A percentile compares a stretch with the other conserved stretches of the same genome.
Conservation (phyloP, 306 rosid species). For the Trifolium fragiferum region DNA sequence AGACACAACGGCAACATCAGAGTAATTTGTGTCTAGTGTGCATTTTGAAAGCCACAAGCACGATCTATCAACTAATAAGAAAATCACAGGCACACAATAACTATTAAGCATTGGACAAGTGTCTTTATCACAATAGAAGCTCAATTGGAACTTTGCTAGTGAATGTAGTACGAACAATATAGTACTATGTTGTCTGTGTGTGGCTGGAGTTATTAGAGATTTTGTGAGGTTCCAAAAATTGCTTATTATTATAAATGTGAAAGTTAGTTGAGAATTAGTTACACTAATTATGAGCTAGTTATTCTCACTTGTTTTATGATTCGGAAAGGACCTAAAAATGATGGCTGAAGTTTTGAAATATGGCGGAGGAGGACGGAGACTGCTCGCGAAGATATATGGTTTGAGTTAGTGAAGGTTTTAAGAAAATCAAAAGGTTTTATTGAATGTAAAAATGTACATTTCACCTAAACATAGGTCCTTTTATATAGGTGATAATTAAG, state of each 20-base stretch:
- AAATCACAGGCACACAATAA: background rate
- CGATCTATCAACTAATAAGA: background rate
- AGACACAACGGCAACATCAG: conserved; percentile 28
- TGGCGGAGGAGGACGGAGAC: background rate
- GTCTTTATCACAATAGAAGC: conserved; percentile 27
- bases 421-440: background rate
- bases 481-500: no score
- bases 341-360: no score
- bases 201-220: conserved; percentile 21
- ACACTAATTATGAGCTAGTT: no score
- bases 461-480: background rate
- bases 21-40: conserved; percentile 18
- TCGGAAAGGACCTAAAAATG: no score
- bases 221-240: conserved; percentile 31
- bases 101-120: conserved; percentile 32
- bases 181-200: conserved; percentile 12
- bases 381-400: background rate
- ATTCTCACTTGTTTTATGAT: no score
- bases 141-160: conserved; percentile 42
- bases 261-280: no score
- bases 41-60: conserved; percentile 31
- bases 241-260: background rate
- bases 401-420: background rate
- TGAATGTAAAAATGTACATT: no score
- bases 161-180: background rate